Conservation (phyloP, 2,329 filamentous ascomycete genomes). For the Nothophoma quercina region DNA sequence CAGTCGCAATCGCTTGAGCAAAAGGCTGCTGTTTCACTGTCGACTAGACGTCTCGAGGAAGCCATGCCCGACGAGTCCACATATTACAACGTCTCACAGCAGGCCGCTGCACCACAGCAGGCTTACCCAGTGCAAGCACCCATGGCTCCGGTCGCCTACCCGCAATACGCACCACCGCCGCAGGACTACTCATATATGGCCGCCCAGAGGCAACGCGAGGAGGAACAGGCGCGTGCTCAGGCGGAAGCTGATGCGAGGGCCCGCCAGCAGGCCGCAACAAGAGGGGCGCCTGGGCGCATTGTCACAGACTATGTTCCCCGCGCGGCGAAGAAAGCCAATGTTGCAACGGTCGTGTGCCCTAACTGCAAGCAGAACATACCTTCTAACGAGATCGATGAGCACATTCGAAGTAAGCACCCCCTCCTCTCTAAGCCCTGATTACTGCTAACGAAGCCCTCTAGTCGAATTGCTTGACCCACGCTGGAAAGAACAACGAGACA, state of each 20-base stretch:
- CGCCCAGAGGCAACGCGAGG: conserved; percentile 45
- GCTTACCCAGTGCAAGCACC: conserved; percentile 40
- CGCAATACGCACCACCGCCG: conserved; percentile 36
- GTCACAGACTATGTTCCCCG: conserved; percentile 91
- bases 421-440: background rate
- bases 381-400: conserved; percentile 84
- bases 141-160: conserved; percentile 33
- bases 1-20: conserved; percentile 95
- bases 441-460: conserved; percentile 50
- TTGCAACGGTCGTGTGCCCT: conserved; percentile 79
- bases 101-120: conserved; percentile 37
- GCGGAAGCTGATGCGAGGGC: conserved; percentile 69
- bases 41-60: conserved; percentile 89
- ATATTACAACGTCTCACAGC: conserved; percentile 48
- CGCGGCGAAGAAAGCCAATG: conserved; percentile 71
- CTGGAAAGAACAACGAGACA: conserved; percentile 95
- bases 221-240: conserved; percentile 50
- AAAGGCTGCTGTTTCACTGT: conserved; percentile 88
- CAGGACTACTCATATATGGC: conserved; percentile 40
- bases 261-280: conserved; percentile 79
- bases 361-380: conserved; percentile 94
- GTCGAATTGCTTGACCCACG: conserved; percentile 90
- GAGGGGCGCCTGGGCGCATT: conserved; percentile 76
- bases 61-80: conserved; percentile 80
- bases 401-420: conserved; percentile 78